Evolutionary conservation across 768 basidiomycete genomes (phyloP).

Genomic region (Hypholoma sublateritium): DNA sequence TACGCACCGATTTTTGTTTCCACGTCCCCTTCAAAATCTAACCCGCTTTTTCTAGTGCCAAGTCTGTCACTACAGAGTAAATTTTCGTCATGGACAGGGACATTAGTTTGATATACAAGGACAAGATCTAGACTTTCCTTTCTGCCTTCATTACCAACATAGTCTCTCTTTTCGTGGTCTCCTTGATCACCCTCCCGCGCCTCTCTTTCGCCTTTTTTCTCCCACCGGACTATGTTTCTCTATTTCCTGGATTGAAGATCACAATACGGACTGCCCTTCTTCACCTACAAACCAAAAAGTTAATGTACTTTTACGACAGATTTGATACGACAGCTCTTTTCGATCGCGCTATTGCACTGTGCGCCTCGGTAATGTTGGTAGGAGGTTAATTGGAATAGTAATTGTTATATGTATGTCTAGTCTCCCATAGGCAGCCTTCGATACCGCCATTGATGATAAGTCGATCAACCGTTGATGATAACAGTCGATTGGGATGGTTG

Average conservation of each 20-base stretch:
- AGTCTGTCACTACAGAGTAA: constrained; percentile 77
- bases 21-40: constrained; percentile 6
- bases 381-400: background rate
- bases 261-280: background rate
- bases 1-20: constrained; percentile 37
- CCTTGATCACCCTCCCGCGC: background rate
- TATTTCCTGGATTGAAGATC: background rate
- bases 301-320: constrained; percentile 29
- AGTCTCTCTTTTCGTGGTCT: too few relatives aligned
- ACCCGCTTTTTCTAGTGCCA: constrained; percentile 48
- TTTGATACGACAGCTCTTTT: constrained; percentile 1
- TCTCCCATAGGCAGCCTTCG: too few relatives aligned
- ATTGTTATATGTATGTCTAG: background rate
- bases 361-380: background rate
- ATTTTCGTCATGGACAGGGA: background rate
- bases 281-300: constrained; percentile 14
- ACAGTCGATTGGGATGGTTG: too few relatives aligned
- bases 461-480: too few relatives aligned
- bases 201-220: constrained; percentile 6
- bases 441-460: too few relatives aligned
- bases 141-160: too few relatives aligned
- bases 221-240: background rate
- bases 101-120: background rate
- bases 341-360: background rate
- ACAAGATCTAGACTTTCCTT: background rate